Conservation (phyloP, 1,284 basidiomycete genomes). For the Leccinum pachyderme region DNA sequence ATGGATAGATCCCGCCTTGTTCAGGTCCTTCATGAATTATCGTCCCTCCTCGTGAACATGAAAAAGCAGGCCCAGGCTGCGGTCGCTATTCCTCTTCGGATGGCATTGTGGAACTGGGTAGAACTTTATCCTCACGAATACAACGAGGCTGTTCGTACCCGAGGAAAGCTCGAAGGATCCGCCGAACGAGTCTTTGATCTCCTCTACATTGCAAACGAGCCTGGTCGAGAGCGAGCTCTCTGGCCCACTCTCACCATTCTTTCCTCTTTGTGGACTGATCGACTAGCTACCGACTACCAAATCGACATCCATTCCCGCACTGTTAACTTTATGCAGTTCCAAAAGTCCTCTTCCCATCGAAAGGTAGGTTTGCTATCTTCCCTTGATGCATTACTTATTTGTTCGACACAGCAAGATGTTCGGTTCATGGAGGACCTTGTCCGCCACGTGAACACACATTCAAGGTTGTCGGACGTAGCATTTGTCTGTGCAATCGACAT, state of each 20-base stretch:
- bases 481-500: conserved; percentile 80
- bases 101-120: conserved; percentile 92
- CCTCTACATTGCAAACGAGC: conserved; percentile 59
- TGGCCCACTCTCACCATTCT: conserved; percentile 85
- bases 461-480: conserved; percentile 62
- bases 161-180: conserved; percentile 72
- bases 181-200: conserved; percentile 84
- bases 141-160: conserved; percentile 63
- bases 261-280: conserved; percentile 76
- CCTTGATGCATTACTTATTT: not conserved
- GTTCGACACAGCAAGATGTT: conserved; percentile 38
- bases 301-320: conserved; percentile 37
- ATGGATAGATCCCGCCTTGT: conserved; percentile 65
- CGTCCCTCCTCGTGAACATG: conserved; percentile 83
- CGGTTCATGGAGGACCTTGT: conserved; percentile 59
- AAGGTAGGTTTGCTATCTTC: conserved; percentile 35
- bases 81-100: conserved; percentile 72
- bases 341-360: conserved; percentile 35
- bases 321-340: conserved; percentile 32
- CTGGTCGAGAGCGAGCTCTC: conserved; percentile 55
- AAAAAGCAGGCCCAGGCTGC: conserved; percentile 72
- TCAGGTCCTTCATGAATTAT: conserved; percentile 75
- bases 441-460: conserved; percentile 47
- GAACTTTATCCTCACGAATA: conserved; percentile 81
- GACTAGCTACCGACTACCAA: conserved; percentile 58